phyloP scores from a whole-genome alignment of 495 filamentous ascomycete genomes.

The Sabuloglossum arenarium region DNA sequence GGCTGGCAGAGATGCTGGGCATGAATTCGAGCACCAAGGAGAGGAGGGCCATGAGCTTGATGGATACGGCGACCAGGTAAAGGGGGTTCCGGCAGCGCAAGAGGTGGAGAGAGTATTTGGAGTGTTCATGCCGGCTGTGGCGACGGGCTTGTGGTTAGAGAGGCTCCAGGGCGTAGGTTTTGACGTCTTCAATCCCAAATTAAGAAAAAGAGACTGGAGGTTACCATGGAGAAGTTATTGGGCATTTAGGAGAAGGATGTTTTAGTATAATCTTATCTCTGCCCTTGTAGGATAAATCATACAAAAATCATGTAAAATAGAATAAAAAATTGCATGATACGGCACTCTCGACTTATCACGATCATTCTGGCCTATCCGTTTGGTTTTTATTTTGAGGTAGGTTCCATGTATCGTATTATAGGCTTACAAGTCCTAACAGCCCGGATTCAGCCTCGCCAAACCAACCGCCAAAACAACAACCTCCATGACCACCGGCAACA shows the following conservation, averaged over 20 bases:
- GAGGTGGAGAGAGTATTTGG: slow-evolving; percentile 52
- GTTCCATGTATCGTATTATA: no score
- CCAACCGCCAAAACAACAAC: neutral
- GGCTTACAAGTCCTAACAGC: no score
- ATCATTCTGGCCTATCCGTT: no score
- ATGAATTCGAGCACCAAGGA: slow-evolving; percentile 68
- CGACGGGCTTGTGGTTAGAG: slow-evolving; percentile 58
- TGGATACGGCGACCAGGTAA: neutral
- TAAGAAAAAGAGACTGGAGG: slow-evolving; percentile 58
- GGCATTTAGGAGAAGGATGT: slow-evolving; percentile 36
- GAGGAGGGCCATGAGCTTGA: slow-evolving; percentile 41
- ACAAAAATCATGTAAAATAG: neutral
- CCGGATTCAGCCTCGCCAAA: no score
- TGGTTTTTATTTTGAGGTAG: no score
- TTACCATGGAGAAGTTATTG: slow-evolving; percentile 73
- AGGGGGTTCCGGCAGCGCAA: slow-evolving; percentile 12
- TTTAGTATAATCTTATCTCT: no score
- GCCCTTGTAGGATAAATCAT: neutral
- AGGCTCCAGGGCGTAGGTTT: slow-evolving; percentile 62
- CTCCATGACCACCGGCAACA: neutral
- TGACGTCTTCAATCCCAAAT: slow-evolving; percentile 47
- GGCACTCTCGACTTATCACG: no score
- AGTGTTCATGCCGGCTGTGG: slow-evolving; percentile 58
- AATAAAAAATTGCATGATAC: no score
- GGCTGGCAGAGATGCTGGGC: slow-evolving; percentile 48